Percentiles rank a stretch among this genome's conserved stretches.
phyloP scores from a whole-genome alignment of 75 land plant genomes.

The Pinus albicaulis region DNA sequence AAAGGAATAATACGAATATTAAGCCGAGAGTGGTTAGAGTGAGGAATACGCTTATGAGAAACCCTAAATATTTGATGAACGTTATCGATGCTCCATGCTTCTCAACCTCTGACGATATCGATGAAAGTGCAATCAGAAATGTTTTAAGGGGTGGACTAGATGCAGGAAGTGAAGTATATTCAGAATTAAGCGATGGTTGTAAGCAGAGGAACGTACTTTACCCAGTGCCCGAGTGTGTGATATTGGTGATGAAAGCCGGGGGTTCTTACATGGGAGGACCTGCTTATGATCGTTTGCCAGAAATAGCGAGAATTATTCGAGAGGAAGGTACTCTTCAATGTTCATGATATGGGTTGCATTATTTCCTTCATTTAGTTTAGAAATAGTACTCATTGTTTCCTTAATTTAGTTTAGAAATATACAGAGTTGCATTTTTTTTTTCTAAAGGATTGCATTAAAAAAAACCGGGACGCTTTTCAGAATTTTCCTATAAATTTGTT shows the following conservation, averaged over 20 bases:
- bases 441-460: too few species aligned
- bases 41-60: neutral
- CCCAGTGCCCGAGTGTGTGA: neutral
- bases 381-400: too few species aligned
- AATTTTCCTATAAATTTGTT: neutral
- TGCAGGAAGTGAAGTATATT: too few species aligned
- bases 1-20: neutral
- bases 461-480: neutral
- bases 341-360: neutral
- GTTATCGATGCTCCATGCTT: conserved; percentile 1
- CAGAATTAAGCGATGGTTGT: too few species aligned
- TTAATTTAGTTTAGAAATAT: too few species aligned
- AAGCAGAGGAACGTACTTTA: too few species aligned
- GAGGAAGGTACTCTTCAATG: neutral
- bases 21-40: neutral
- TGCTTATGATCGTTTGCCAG: neutral
- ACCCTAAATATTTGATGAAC: neutral
- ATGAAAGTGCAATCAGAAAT: neutral
- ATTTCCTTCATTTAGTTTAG: neutral
- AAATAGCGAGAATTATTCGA: neutral
- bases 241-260: neutral
- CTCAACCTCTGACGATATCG: neutral
- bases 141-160: neutral
- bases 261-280: neutral
- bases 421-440: too few species aligned